Evolutionary conservation across 495 filamentous ascomycete genomes (phyloP).

Genomic region (Penicillium manginii): DNA sequence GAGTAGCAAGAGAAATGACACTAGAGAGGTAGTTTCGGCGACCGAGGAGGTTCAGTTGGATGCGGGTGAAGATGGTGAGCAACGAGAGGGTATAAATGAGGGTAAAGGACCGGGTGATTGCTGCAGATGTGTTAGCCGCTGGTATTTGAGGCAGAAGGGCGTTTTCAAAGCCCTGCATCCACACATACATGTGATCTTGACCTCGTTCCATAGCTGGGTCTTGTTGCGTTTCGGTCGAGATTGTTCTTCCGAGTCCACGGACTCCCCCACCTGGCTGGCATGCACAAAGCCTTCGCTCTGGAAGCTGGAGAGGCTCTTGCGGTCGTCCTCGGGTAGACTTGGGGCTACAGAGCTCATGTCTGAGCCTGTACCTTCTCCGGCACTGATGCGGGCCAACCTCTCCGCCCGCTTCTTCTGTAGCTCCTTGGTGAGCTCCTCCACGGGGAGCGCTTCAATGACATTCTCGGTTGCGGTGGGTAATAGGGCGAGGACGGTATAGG

Average conservation of each 20-base stretch:
- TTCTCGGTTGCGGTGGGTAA: conserved; percentile 88
- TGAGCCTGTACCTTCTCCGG: conserved; percentile 56
- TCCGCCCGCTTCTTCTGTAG: conserved; percentile 92
- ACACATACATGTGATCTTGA: conserved; percentile 90
- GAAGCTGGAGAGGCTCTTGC: conserved; percentile 72
- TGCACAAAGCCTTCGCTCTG: conserved; percentile 80
- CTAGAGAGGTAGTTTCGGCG: conserved; percentile 92
- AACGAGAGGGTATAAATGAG: conserved; percentile 89
- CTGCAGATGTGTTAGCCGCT: conserved; percentile 44
- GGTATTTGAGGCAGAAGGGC: background rate
- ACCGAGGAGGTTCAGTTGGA: conserved; percentile 96
- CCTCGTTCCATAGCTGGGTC: conserved; percentile 93
- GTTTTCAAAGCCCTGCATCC: background rate
- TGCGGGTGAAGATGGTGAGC: conserved; percentile 87
- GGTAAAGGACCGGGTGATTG: conserved; percentile 87
- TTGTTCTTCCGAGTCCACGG: conserved; percentile 41
- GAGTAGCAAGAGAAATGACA: conserved; percentile 84
- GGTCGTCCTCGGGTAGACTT: conserved; percentile 83
- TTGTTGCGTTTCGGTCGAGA: conserved; percentile 74
- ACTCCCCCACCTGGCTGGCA: conserved; percentile 71
- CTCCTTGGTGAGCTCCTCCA: conserved; percentile 86
- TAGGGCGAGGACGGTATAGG: conserved; percentile 94
- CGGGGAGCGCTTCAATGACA: conserved; percentile 83
- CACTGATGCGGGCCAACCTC: conserved; percentile 60
- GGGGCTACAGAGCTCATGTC: conserved; percentile 72